A percentile compares a stretch with the other conserved stretches of the same genome.
These are phyloP conservation scores for Pichia exigua DNA, from an alignment of 805 yeast genomes.

Conservation along the genomic window DNA sequence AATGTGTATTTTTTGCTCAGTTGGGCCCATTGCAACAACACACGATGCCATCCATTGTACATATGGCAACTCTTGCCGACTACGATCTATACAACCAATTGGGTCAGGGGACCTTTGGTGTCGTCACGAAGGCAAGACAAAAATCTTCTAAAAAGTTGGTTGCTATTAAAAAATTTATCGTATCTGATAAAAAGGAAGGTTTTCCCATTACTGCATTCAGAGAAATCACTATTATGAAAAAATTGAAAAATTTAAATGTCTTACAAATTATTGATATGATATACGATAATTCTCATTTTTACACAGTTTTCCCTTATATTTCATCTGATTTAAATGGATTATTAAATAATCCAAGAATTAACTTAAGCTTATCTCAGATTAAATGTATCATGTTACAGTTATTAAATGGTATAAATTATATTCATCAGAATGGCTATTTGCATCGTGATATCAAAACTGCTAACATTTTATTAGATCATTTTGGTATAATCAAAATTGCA, in stretches of 20 bases:
- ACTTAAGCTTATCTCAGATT: constrained; percentile 56
- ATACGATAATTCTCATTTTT: constrained; percentile 49
- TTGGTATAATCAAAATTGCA: constrained; percentile 80
- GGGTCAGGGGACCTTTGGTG: constrained; percentile 86
- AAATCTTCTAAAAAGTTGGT: constrained; percentile 51
- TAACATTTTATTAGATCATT: constrained; percentile 71
- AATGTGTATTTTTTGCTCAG: no score
- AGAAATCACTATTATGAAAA: constrained; percentile 77
- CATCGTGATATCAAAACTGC: constrained; percentile 97
- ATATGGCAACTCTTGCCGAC: constrained; percentile 25
- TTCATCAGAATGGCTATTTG: constrained; percentile 53
- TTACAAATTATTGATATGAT: constrained; percentile 76
- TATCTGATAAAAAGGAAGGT: constrained; percentile 69
- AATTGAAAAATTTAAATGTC: constrained; percentile 60
- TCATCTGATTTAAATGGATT: constrained; percentile 87
- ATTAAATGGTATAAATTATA: constrained; percentile 69
- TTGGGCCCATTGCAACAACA: background rate
- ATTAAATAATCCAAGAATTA: constrained; percentile 66
- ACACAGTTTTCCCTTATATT: constrained; percentile 90
- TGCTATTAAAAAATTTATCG: constrained; percentile 81
- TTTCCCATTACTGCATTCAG: constrained; percentile 94
- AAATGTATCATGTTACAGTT: constrained; percentile 79
- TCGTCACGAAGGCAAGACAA: constrained; percentile 72
- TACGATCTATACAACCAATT: constrained; percentile 36
- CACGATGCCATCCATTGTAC: background rate